Percentiles rank a stretch among this genome's conserved stretches.
phyloP scores from a whole-genome alignment of 2,329 filamentous ascomycete species.

The Fusarium sp. region DNA sequence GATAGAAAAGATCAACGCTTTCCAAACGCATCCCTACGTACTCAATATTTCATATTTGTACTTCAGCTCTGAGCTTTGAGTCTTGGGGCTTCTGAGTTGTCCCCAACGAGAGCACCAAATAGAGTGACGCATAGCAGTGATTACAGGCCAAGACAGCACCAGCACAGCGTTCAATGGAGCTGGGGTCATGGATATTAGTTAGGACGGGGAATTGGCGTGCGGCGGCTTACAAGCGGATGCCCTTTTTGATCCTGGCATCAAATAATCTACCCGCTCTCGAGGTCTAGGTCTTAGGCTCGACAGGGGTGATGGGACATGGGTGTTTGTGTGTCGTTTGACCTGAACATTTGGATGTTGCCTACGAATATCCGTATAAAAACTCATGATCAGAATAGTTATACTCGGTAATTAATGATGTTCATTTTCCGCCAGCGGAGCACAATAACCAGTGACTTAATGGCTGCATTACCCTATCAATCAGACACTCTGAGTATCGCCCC shows the following conservation, averaged over 20 bases:
- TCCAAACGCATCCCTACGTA: constrained; percentile 1
- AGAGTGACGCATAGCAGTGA: not conserved
- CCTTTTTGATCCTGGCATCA: not conserved
- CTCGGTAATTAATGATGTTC: not conserved
- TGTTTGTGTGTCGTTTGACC: not conserved
- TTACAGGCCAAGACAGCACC: not conserved
- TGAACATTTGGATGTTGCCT: not conserved
- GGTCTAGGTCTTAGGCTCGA: constrained; percentile 24
- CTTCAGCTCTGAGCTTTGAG: constrained; percentile 7
- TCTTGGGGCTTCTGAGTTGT: not conserved
- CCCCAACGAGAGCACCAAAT: not conserved
- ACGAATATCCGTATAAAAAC: not conserved
- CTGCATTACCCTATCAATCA: not conserved
- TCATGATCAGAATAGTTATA: not conserved
- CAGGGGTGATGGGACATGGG: constrained; percentile 24
- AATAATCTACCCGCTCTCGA: constrained; percentile 22
- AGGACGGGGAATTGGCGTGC: constrained; percentile 40
- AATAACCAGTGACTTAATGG: not conserved
- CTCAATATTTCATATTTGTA: not conserved
- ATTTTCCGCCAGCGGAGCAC: not conserved
- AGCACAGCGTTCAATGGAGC: not conserved
- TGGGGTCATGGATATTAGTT: constrained; percentile 36
- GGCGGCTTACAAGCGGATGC: constrained; percentile 34
- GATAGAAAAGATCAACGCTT: constrained; percentile 37
- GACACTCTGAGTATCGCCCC: not conserved